Evolutionary conservation across 2,329 filamentous ascomycete genomes (phyloP).

Genomic region (Herpotrichia juniperi): DNA sequence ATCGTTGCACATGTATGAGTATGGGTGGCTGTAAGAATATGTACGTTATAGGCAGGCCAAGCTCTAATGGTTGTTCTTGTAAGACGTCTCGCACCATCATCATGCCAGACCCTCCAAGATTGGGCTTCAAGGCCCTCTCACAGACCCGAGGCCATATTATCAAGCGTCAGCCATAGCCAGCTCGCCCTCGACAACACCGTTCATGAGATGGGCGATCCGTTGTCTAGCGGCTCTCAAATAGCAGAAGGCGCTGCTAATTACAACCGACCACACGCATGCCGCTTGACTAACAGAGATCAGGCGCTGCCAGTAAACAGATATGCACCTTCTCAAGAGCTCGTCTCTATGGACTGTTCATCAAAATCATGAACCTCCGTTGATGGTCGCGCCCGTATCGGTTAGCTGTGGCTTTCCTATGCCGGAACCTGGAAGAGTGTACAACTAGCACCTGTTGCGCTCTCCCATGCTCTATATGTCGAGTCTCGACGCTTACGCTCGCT

Average conservation of each 20-base stretch:
- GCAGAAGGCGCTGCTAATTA: neutral
- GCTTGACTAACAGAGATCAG: neutral
- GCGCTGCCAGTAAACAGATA: neutral
- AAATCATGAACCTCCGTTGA: neutral
- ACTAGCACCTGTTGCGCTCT: neutral
- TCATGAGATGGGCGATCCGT: neutral
- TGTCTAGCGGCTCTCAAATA: neutral
- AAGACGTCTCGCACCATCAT: neutral
- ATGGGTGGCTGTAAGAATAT: conserved; percentile 21
- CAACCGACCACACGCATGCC: neutral
- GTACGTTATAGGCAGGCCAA: conserved; percentile 5
- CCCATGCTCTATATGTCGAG: neutral
- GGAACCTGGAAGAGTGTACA: neutral
- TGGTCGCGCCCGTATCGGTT: neutral
- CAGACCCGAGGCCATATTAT: neutral
- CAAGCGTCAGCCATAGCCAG: neutral
- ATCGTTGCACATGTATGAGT: conserved; percentile 18
- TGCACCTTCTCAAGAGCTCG: neutral
- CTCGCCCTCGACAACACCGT: neutral
- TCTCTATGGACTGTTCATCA: neutral
- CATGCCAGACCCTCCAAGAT: neutral
- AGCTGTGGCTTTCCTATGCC: neutral
- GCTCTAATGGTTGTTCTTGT: neutral
- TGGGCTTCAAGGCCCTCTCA: neutral
- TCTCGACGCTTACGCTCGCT: neutral